Evolutionary conservation across 2,329 filamentous ascomycete species (phyloP).

Genomic region (Rasamsonia emersonii): DNA sequence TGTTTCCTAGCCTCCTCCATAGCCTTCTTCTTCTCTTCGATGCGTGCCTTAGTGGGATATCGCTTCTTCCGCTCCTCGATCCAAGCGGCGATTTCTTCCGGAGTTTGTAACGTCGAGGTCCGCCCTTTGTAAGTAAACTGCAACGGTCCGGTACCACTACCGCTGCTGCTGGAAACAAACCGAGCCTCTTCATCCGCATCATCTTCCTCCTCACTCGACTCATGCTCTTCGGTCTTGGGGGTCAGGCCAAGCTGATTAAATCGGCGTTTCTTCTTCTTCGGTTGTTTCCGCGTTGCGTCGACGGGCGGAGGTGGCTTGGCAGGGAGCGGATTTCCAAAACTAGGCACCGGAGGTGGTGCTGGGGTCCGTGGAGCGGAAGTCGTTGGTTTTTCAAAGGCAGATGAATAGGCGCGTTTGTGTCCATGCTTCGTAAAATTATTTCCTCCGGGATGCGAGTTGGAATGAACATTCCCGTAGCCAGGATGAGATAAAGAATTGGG

Average conservation of each 20-base stretch:
- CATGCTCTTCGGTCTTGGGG: conserved; percentile 36
- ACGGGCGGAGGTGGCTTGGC: conserved; percentile 32
- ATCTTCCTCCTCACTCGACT: conserved; percentile 39
- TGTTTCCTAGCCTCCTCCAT: conserved; percentile 53
- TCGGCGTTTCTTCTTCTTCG: conserved; percentile 35
- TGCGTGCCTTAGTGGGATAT: conserved; percentile 69
- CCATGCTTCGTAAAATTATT: conserved; percentile 14
- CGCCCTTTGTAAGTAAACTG: conserved; percentile 50
- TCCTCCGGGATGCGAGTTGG: conserved; percentile 6
- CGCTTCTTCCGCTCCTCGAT: conserved; percentile 70
- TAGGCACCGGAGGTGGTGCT: conserved; percentile 37
- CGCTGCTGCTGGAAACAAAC: conserved; percentile 22
- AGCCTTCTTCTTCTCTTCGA: conserved; percentile 53
- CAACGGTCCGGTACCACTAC: conserved; percentile 20
- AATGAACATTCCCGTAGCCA: conserved; percentile 17
- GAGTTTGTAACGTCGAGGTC: conserved; percentile 44
- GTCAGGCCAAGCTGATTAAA: conserved; percentile 42
- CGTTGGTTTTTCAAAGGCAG: conserved; percentile 27
- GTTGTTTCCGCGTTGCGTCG: conserved; percentile 23
- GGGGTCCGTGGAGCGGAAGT: conserved; percentile 22
- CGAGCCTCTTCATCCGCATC: conserved; percentile 38
- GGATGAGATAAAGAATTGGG: conserved; percentile 9
- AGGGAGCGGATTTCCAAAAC: conserved; percentile 36
- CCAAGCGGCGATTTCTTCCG: conserved; percentile 68
- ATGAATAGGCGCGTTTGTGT: conserved; percentile 30